Base-by-base conservation (phyloP, 352 stramenopile genomes). In the Blastocystis hominis region DNA sequence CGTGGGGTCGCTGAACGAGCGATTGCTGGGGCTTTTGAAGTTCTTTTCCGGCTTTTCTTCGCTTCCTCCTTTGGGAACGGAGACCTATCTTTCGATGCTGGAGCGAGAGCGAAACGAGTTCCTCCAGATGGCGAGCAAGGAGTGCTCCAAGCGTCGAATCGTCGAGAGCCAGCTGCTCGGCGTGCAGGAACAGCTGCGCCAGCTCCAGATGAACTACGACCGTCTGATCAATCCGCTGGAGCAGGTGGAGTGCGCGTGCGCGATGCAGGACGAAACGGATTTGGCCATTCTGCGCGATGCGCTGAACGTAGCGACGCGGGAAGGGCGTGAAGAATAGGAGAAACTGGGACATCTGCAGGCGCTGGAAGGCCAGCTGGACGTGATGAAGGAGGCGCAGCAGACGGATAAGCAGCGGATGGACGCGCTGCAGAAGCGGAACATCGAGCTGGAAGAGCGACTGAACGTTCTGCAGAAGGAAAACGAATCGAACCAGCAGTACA, bases 201-300 rank as follows among this genome's bases (percentile, higher is more conserved):
- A 38, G 47, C 42, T 84, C 34, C 54, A 44, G n/a, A 34, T 54
- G 17, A 40, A 64, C 34, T 84, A 84, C 36, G 20, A 84, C 72
- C 53, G 55, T 24, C 72, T 84, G 20, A 53, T 84, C 20, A 84
- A 64, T 34, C 72, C 72, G 38, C 20, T 84, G 20, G 72, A 84
- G 50, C 72, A 84, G 47, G 24, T 84, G 72, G 47, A 84, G 34
- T 84, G 72, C 46, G 50, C 53, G 10, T 50, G 34, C 7, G 72
- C 72, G 2, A 84, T 84, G 72, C 44, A 66, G 24, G 53, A 84
- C 0, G 72, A 84, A 64, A 64, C 72, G 24, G 72, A 84, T 46
- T 38, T 68, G n/a, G 10, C 55, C 13, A 64, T 84, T 47, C 17
- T 84, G 7, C 72, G 72, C 54, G 72, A 64, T 15, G 72, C 72